These are phyloP conservation scores for Candida boleticola DNA, from an alignment of 805 yeast genomes.

Conservation along the genomic window DNA sequence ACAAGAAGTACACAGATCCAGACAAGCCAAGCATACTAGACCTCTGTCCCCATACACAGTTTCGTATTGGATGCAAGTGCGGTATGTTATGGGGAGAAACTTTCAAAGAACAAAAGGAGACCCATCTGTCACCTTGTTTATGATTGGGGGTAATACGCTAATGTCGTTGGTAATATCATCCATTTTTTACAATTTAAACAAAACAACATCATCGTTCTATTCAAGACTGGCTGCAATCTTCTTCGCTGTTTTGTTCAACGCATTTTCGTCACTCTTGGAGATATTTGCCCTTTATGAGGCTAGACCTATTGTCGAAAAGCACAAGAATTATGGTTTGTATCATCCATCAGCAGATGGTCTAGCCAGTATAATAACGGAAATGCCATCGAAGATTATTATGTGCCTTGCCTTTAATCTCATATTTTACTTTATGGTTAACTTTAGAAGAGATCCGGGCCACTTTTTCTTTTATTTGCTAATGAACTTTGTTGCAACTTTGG, in stretches of 20 bases:
- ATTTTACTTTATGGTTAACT: constrained; percentile 53
- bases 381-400: constrained; percentile 48
- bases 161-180: constrained; percentile 59
- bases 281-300: constrained; percentile 53
- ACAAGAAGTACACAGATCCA: constrained; percentile 46
- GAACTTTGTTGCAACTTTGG: constrained; percentile 41
- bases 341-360: constrained; percentile 65
- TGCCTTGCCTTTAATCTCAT: constrained; percentile 48
- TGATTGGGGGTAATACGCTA: constrained; percentile 42
- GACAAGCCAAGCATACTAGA: constrained; percentile 48
- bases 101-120: constrained; percentile 49
- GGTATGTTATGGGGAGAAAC: constrained; percentile 45
- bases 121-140: constrained; percentile 43
- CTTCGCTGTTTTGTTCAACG: constrained; percentile 62
- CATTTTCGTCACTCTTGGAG: constrained; percentile 61
- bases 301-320: constrained; percentile 58
- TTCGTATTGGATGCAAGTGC: constrained; percentile 53
- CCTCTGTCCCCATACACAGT: constrained; percentile 53
- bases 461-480: constrained; percentile 54
- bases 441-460: constrained; percentile 51
- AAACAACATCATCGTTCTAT: constrained; percentile 47
- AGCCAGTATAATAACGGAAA: constrained; percentile 56
- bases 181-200: constrained; percentile 51
- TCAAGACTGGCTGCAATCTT: constrained; percentile 64
- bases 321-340: constrained; percentile 53